Conservation (phyloP, 345 rosid genomes). For the Populus davidiana region DNA sequence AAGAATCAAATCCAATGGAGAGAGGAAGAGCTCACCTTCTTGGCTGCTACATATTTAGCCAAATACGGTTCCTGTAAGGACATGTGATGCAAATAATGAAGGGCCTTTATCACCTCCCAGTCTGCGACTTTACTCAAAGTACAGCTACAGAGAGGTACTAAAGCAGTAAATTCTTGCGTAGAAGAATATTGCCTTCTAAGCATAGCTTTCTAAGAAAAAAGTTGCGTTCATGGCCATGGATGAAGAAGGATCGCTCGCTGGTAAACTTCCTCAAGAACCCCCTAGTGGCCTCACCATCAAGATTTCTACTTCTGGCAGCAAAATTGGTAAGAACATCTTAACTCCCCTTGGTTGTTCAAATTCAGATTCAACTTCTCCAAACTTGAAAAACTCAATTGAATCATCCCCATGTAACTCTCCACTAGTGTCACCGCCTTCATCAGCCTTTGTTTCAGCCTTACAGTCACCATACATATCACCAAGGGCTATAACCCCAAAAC, state of each 20-base stretch:
- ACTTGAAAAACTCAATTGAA: slow-evolving; percentile 38
- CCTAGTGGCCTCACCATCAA: slow-evolving; percentile 56
- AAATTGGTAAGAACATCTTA: slow-evolving; percentile 35
- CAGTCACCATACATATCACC: slow-evolving; percentile 96
- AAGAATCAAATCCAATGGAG: slow-evolving; percentile 15
- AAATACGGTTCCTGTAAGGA: slow-evolving; percentile 14
- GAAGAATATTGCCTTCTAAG: background rate
- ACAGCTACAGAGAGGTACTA: background rate
- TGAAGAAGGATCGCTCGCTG: slow-evolving; percentile 19
- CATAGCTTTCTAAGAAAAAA: slow-evolving; percentile 1
- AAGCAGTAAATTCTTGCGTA: background rate
- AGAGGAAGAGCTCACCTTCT: slow-evolving; percentile 21
- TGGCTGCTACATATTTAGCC: background rate
- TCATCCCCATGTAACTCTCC: slow-evolving; percentile 72
- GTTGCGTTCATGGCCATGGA: slow-evolving; percentile 28
- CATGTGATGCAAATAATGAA: slow-evolving; percentile 6
- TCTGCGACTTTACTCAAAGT: slow-evolving; percentile 11
- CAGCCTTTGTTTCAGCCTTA: slow-evolving; percentile 88
- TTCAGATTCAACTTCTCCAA: slow-evolving; percentile 45
- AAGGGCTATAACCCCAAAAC: slow-evolving; percentile 50
- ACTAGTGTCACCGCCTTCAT: slow-evolving; percentile 82
- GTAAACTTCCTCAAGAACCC: slow-evolving; percentile 23
- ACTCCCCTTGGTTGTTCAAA: slow-evolving; percentile 6
- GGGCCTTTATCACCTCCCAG: background rate
- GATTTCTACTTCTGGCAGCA: slow-evolving; percentile 43